Conservation (phyloP, 208 protist species). For the Naegleria gruberi region DNA sequence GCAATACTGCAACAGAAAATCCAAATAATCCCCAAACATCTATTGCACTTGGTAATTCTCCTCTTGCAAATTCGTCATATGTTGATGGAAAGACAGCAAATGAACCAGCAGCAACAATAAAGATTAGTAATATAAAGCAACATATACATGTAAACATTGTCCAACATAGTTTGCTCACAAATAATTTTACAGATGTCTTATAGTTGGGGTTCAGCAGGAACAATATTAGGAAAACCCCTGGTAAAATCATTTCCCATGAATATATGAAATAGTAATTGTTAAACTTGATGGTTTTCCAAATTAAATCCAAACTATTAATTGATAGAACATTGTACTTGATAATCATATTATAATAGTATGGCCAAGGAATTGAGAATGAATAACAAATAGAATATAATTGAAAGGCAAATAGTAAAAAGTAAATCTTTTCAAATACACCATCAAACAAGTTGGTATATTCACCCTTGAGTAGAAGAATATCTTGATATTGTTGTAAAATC, state of each 20-base stretch:
- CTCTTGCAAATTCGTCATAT: not conserved
- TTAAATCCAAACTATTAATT: not conserved
- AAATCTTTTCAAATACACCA: not conserved
- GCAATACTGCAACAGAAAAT: not conserved
- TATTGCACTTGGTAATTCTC: not conserved
- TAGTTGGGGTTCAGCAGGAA: not conserved
- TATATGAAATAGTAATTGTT: constrained; percentile 1
- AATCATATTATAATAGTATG: not conserved
- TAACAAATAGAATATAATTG: not conserved
- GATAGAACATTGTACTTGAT: not conserved
- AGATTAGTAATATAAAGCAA: not conserved
- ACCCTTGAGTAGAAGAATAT: not conserved
- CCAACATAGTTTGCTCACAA: not conserved
- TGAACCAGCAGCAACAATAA: not conserved
- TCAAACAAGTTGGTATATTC: not conserved
- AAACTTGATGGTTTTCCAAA: not conserved
- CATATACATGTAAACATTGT: not conserved
- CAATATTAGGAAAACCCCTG: not conserved
- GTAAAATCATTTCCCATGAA: not conserved
- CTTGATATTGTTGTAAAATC: not conserved
- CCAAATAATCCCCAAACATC: not conserved
- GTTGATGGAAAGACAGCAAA: not conserved
- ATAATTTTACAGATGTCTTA: not conserved
- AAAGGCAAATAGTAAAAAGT: not conserved
- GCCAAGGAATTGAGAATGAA: not conserved